These are phyloP conservation scores for Nemania serpens DNA, from an alignment of 2,329 filamentous ascomycete species.

Conservation along the genomic window DNA sequence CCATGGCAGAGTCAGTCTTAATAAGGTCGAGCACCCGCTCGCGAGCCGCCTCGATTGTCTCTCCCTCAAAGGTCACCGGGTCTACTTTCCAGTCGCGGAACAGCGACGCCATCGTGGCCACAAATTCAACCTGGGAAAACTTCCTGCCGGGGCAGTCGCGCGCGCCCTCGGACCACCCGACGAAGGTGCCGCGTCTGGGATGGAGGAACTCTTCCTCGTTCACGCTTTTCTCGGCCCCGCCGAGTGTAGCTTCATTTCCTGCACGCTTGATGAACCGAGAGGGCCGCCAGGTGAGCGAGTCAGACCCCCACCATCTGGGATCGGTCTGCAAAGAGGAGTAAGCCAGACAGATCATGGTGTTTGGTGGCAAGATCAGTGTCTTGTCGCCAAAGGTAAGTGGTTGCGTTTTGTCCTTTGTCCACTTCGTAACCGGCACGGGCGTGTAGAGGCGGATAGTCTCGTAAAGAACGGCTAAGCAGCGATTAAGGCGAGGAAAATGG, in stretches of 20 bases:
- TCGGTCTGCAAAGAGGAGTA: conserved; percentile 32
- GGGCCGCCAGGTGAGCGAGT: conserved; percentile 30
- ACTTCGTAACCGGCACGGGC: conserved; percentile 11
- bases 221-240: neutral
- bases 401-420: neutral
- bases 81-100: conserved; percentile 35
- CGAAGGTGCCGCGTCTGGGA: conserved; percentile 26
- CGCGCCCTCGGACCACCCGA: conserved; percentile 39
- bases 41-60: conserved; percentile 19
- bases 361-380: neutral
- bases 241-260: neutral
- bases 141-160: conserved; percentile 39
- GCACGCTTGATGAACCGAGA: conserved; percentile 25
- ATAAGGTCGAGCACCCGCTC: conserved; percentile 15
- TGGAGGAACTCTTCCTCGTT: conserved; percentile 27
- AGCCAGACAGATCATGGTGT: conserved; percentile 18
- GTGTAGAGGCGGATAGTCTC: conserved; percentile 20
- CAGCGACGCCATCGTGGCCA: conserved; percentile 41
- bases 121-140: conserved; percentile 41
- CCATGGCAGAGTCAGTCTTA: conserved; percentile 15
- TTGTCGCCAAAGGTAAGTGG: neutral
- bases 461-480: conserved; percentile 8
- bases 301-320: conserved; percentile 30
- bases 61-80: conserved; percentile 25
- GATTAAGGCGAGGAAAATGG: conserved; percentile 5